Conservation (phyloP, 768 basidiomycete species). For the Naganishia randhawae region DNA sequence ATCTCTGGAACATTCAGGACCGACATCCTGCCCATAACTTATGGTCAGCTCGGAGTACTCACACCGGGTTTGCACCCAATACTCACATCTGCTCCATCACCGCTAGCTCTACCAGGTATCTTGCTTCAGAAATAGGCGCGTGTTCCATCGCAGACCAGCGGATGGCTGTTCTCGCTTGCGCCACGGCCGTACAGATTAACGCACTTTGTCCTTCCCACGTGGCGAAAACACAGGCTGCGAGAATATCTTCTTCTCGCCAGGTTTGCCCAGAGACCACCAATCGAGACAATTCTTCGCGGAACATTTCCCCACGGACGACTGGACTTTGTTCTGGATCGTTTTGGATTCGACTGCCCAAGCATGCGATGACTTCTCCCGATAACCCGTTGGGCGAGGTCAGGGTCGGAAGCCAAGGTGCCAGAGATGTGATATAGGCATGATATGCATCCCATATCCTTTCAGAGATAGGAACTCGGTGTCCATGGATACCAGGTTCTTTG, state of each 20-base stretch:
- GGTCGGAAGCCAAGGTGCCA: constrained; percentile 26
- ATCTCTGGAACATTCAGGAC: constrained; percentile 16
- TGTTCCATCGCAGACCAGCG: constrained; percentile 1
- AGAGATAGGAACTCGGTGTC: constrained; percentile 19
- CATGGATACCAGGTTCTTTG: background rate
- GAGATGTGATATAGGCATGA: constrained; percentile 27
- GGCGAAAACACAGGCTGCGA: constrained; percentile 21
- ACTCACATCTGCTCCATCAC: constrained; percentile 29
- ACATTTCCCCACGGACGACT: constrained; percentile 13
- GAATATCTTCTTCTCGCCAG: constrained; percentile 21
- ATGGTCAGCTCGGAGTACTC: background rate
- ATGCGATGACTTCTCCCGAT: constrained; percentile 26
- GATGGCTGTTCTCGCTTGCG: constrained; percentile 21
- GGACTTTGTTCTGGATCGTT: constrained; percentile 17
- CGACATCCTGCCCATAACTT: background rate
- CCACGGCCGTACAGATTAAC: constrained; percentile 16
- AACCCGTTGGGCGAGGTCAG: constrained; percentile 19
- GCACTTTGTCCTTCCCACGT: constrained; percentile 27
- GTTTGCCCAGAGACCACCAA: constrained; percentile 20
- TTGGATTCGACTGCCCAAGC: constrained; percentile 15
- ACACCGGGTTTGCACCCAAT: background rate
- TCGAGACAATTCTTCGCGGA: constrained; percentile 21
- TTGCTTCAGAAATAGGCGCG: constrained; percentile 16
- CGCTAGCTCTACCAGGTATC: constrained; percentile 20
- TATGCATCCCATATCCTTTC: constrained; percentile 29